Evolutionary conservation across 352 stramenopile species (phyloP).

Genomic region (Phytopythium montanum): DNA sequence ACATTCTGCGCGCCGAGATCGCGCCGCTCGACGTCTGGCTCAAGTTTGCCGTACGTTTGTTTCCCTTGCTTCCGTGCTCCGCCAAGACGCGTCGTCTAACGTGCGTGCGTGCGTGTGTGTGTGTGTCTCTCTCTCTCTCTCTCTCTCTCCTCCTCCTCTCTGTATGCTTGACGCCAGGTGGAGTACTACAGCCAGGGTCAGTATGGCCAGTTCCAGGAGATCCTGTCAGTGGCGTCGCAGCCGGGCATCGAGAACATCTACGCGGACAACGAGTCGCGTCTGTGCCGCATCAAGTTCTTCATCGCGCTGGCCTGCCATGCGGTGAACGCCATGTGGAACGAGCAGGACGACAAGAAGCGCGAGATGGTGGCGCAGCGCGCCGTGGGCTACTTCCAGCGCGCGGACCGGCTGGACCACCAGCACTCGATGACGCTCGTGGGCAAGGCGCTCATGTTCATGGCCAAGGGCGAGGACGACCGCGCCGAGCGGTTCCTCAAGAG

Average conservation of each 20-base stretch:
- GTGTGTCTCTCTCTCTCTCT: neutral
- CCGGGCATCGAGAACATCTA: constrained; percentile 88
- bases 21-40: constrained; percentile 90
- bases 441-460: constrained; percentile 92
- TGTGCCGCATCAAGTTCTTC: constrained; percentile 89
- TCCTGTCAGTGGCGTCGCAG: constrained; percentile 76
- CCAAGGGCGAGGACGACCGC: constrained; percentile 89
- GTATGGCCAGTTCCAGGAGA: constrained; percentile 82
- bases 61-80: neutral
- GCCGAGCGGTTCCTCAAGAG: constrained; percentile 91
- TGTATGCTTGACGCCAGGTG: constrained; percentile 51
- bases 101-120: constrained; percentile 6
- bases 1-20: constrained; percentile 88
- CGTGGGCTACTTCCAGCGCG: constrained; percentile 84
- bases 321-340: constrained; percentile 88
- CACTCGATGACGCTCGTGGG: constrained; percentile 88
- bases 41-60: constrained; percentile 74
- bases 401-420: constrained; percentile 87
- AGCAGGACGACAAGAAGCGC: constrained; percentile 86
- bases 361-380: constrained; percentile 77
- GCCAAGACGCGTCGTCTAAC: too few species aligned
- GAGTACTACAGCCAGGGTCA: constrained; percentile 88
- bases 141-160: too few species aligned
- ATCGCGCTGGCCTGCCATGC: constrained; percentile 82
- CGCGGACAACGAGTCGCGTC: constrained; percentile 79